A percentile compares a stretch with the other conserved stretches of the same genome.
Conservation (phyloP, 2,329 filamentous ascomycete species). For the Penicillium sp. region DNA sequence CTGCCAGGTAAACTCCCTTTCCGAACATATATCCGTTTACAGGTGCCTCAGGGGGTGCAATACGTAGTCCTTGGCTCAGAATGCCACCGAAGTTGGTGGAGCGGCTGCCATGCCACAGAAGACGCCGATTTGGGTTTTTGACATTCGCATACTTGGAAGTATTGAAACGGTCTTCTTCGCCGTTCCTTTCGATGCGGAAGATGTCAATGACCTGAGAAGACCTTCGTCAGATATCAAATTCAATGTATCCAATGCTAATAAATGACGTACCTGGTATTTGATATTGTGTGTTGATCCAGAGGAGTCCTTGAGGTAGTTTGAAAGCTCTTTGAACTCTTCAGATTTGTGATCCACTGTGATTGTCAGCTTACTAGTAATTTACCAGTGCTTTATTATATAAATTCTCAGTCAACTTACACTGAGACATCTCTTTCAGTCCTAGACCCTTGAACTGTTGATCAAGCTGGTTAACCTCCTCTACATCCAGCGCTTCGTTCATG, state of each 20-base stretch:
- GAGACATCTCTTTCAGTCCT: conserved; percentile 75
- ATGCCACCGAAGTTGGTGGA: conserved; percentile 87
- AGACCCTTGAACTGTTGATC: conserved; percentile 75
- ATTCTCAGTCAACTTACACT: conserved; percentile 45
- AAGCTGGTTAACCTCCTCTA: conserved; percentile 63
- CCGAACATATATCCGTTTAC: conserved; percentile 85
- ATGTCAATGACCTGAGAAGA: conserved; percentile 65
- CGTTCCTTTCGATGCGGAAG: conserved; percentile 78
- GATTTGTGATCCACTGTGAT: conserved; percentile 56
- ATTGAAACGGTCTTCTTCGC: conserved; percentile 72
- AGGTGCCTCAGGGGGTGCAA: conserved; percentile 78
- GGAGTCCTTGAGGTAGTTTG: conserved; percentile 69
- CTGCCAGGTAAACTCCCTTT: conserved; percentile 86
- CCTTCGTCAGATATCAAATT: background rate
- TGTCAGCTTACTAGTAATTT: too few species aligned
- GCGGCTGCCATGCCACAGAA: conserved; percentile 87
- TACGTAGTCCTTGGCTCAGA: conserved; percentile 83
- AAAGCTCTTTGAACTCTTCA: conserved; percentile 67
- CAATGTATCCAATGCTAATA: too few species aligned
- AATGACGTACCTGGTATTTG: conserved; percentile 40
- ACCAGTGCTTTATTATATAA: too few species aligned
- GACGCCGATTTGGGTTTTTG: conserved; percentile 67
- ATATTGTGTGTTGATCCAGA: conserved; percentile 69
- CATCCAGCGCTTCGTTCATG: conserved; percentile 68
- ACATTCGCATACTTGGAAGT: conserved; percentile 57